Evolutionary conservation across 2,329 filamentous ascomycete genomes (phyloP).

Genomic region (Diaporthe ilicicola): DNA sequence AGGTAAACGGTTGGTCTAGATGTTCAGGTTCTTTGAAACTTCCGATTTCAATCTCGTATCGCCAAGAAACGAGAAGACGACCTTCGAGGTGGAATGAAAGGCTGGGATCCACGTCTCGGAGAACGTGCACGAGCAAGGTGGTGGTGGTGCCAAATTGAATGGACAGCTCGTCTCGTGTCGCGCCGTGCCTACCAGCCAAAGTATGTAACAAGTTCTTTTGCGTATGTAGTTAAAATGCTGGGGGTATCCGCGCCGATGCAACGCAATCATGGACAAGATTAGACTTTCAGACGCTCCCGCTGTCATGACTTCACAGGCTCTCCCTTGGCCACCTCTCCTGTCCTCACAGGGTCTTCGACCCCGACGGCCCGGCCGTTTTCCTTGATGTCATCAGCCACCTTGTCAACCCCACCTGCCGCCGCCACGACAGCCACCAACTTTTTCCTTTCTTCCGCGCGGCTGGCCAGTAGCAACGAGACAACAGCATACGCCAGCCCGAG

Average conservation of each 20-base stretch:
- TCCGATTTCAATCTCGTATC: no score
- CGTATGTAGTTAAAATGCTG: conserved; percentile 22
- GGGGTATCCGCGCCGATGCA: conserved; percentile 23
- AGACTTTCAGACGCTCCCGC: neutral
- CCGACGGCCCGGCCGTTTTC: neutral
- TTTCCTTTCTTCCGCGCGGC: neutral
- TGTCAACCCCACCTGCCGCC: neutral
- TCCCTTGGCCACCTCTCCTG: neutral
- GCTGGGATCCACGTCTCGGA: no score
- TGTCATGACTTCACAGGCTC: neutral
- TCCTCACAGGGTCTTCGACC: no score
- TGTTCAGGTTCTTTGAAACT: no score
- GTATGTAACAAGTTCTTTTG: neutral
- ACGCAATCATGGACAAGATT: conserved; percentile 2
- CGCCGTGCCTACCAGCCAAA: neutral
- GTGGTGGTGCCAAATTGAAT: no score
- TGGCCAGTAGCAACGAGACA: neutral
- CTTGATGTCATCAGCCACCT: neutral
- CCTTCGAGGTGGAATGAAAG: no score
- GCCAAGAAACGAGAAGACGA: no score
- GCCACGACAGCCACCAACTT: neutral
- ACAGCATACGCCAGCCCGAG: conserved; percentile 41
- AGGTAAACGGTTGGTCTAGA: no score
- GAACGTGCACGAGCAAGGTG: no score
- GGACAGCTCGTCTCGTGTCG: no score